Base-by-base conservation (phyloP, 352 stramenopile species). In the Pythium graminicola region DNA sequence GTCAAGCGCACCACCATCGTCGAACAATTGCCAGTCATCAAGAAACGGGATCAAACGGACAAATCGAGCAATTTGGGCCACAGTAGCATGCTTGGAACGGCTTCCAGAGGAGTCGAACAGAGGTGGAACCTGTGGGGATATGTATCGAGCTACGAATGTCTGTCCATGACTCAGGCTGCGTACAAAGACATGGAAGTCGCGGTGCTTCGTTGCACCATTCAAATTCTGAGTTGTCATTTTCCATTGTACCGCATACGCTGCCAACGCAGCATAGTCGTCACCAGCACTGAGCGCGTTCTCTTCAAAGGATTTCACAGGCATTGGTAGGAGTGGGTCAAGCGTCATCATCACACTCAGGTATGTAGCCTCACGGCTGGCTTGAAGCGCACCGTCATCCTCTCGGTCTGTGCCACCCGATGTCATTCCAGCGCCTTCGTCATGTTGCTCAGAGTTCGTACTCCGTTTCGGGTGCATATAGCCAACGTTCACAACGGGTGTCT, bases 1-100 rank as follows among this genome's bases (percentile, higher is more conserved):
- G 55, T 96, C 85, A 17, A 82, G 72, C 33, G 81, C 67, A 17
- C 71, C 72, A 3, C 38, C 50, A 6, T 51, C 45, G 52, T 86
- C 75, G 40, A 96, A 89, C 31, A 86, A 67, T 27, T 96, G 68
- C 82, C 86, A 97, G 54, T 97, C 85, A 42, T 95, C 69, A 1
- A 97, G 63, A 39, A 96, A 96, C 14, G 93, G 89, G 19, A 98
- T 80, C 33, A 98, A 66, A 11, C 74, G 86, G 22, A 98, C 91
- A 56, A 92, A 98, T n/a, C 87, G 86, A 26, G 89, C 72, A 13
- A 91, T 50, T 16, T 60, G 54, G 45, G 43, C 33, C 17, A 86
- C 51, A 1, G 54, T 65, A 22, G 44, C 10, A 3, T 42, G 31
- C 14, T 41, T 48, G 23, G 36, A 3, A 9, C 46, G 56, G 50